A percentile compares a stretch with the other conserved stretches of the same genome.
phyloP scores from a whole-genome alignment of 495 filamentous ascomycete species.

The Clohesyomyces aquaticus region DNA sequence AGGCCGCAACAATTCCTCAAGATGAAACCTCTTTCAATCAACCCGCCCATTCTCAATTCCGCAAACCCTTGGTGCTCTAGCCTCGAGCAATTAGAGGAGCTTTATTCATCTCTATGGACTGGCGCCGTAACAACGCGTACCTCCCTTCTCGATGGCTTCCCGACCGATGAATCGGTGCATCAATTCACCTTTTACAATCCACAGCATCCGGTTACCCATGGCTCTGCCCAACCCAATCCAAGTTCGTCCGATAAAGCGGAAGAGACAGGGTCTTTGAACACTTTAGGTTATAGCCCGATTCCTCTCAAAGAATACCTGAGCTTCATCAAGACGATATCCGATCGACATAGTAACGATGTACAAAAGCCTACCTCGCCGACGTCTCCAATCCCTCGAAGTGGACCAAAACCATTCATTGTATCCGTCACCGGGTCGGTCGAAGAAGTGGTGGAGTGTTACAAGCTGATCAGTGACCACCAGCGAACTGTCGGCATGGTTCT shows the following conservation, averaged over 20 bases:
- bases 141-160: conserved; percentile 61
- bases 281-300: conserved; percentile 52
- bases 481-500: conserved; percentile 49
- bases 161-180: conserved; percentile 54
- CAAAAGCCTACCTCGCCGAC: background rate
- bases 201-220: conserved; percentile 38
- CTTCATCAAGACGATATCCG: conserved; percentile 42
- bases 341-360: background rate
- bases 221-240: conserved; percentile 11
- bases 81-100: conserved; percentile 56
- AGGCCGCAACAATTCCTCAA: background rate
- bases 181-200: conserved; percentile 52
- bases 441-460: conserved; percentile 56
- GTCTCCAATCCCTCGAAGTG: background rate
- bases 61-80: conserved; percentile 72
- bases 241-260: conserved; percentile 4
- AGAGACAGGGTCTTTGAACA: conserved; percentile 49
- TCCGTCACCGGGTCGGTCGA: conserved; percentile 65
- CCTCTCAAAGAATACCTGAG: conserved; percentile 45
- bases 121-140: conserved; percentile 74
- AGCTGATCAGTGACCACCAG: conserved; percentile 35
- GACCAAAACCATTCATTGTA: conserved; percentile 64
- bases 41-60: conserved; percentile 71
- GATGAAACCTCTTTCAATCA: conserved; percentile 46
- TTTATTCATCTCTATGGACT: conserved; percentile 62